phyloP scores from a whole-genome alignment of 2,329 filamentous ascomycete genomes.

The Penicillium freii region DNA sequence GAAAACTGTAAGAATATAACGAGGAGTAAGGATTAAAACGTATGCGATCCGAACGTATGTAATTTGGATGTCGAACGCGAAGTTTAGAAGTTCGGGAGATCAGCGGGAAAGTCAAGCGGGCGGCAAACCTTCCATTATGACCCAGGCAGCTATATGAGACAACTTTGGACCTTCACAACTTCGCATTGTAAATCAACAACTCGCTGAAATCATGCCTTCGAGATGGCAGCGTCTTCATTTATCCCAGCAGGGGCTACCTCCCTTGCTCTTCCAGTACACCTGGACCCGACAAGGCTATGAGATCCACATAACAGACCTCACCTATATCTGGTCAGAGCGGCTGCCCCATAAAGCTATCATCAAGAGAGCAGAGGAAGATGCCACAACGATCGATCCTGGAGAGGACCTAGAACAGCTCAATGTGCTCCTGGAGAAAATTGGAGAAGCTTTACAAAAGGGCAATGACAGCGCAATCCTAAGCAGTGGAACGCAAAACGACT shows the following conservation, averaged over 20 bases:
- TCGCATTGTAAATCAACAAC: background rate
- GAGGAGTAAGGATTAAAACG: background rate
- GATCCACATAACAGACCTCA: constrained; percentile 58
- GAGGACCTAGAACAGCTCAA: constrained; percentile 56
- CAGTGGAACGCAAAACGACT: constrained; percentile 28
- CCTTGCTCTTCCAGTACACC: constrained; percentile 41
- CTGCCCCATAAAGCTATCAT: constrained; percentile 49
- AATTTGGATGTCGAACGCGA: constrained; percentile 9
- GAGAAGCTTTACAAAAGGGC: constrained; percentile 45
- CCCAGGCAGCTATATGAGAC: constrained; percentile 9
- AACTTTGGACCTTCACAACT: background rate
- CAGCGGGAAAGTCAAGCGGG: constrained; percentile 24
- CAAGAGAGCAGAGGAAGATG: constrained; percentile 47
- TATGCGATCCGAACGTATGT: background rate
- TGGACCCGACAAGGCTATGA: constrained; percentile 46
- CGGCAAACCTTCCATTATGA: constrained; percentile 23
- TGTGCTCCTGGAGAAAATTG: constrained; percentile 57
- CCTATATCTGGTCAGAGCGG: constrained; percentile 56
- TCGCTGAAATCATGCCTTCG: constrained; percentile 29
- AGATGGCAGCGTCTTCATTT: constrained; percentile 39
- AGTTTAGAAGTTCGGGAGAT: constrained; percentile 21
- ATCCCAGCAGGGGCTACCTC: constrained; percentile 28
- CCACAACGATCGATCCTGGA: constrained; percentile 60
- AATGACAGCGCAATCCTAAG: constrained; percentile 35
- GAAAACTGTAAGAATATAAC: background rate